phyloP scores from a whole-genome alignment of 1,284 basidiomycete species.

The Caloboletus inedulis region DNA sequence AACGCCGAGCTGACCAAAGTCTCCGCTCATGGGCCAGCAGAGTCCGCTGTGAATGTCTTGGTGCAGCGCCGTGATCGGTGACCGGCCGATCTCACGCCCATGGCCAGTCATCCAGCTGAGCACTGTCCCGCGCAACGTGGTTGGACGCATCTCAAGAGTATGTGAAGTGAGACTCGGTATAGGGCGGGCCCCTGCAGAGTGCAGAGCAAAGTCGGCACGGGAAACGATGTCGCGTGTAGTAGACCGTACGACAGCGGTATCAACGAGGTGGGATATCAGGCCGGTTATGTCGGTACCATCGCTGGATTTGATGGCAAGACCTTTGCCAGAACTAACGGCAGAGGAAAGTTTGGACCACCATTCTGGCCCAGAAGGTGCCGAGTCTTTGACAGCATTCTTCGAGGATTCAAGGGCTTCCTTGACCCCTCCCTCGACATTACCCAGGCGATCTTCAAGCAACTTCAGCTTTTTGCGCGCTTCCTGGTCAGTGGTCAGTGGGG shows the following conservation, averaged over 20 bases:
- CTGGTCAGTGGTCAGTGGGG: slow-evolving; percentile 40
- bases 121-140: slow-evolving; percentile 42
- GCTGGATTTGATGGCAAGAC: slow-evolving; percentile 65
- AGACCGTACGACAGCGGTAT: slow-evolving; percentile 59
- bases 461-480: slow-evolving; percentile 55
- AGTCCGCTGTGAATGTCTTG: slow-evolving; percentile 78
- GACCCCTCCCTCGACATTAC: slow-evolving; percentile 62
- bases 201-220: slow-evolving; percentile 81
- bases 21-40: slow-evolving; percentile 91
- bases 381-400: slow-evolving; percentile 46
- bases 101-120: slow-evolving; percentile 56
- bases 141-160: slow-evolving; percentile 66
- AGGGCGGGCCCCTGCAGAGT: slow-evolving; percentile 76
- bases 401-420: slow-evolving; percentile 68
- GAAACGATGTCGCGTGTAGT: slow-evolving; percentile 77
- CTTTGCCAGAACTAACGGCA: slow-evolving; percentile 41
- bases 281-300: slow-evolving; percentile 76
- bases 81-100: slow-evolving; percentile 66
- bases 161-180: slow-evolving; percentile 80
- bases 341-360: slow-evolving; percentile 49
- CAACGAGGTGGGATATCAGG: slow-evolving; percentile 72
- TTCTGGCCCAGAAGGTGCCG: slow-evolving; percentile 30
- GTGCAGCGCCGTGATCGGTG: slow-evolving; percentile 83
- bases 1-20: slow-evolving; percentile 79
- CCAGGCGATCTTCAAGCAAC: slow-evolving; percentile 60